phyloP scores from a whole-genome alignment of 2,329 filamentous ascomycete genomes.

The Sclerotinia borealis region DNA sequence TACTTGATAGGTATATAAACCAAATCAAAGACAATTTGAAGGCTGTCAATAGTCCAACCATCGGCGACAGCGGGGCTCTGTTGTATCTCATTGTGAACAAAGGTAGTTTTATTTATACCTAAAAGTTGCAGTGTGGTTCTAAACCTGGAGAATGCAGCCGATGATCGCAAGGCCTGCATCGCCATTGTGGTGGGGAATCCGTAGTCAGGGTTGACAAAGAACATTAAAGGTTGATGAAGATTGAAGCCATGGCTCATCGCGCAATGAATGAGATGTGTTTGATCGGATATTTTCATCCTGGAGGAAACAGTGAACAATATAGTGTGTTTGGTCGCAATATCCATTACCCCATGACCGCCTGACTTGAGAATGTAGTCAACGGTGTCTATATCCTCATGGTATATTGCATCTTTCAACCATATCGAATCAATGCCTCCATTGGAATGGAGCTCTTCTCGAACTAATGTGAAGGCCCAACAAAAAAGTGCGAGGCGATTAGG shows the following conservation, averaged over 20 bases:
- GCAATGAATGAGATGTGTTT: neutral
- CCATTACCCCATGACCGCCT: neutral
- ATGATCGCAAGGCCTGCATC: neutral
- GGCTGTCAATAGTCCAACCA: neutral
- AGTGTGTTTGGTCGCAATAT: neutral
- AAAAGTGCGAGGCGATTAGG: no score
- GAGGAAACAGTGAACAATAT: neutral
- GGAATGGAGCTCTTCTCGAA: no score
- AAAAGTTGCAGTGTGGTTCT: neutral
- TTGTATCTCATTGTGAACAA: neutral
- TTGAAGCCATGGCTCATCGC: neutral
- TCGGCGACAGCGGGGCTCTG: no score
- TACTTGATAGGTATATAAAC: neutral
- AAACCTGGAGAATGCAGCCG: neutral
- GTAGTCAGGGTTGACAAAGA: neutral
- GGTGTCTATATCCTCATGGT: neutral
- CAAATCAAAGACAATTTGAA: neutral
- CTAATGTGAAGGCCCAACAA: no score
- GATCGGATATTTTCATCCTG: neutral
- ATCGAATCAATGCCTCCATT: no score
- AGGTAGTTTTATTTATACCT: neutral
- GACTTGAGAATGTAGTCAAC: neutral
- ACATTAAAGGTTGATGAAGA: neutral
- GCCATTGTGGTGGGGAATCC: neutral
- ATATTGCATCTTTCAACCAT: neutral